Base-by-base conservation (phyloP, 2,329 filamentous ascomycete genomes). In the Arthrobotrys sphaeroides region DNA sequence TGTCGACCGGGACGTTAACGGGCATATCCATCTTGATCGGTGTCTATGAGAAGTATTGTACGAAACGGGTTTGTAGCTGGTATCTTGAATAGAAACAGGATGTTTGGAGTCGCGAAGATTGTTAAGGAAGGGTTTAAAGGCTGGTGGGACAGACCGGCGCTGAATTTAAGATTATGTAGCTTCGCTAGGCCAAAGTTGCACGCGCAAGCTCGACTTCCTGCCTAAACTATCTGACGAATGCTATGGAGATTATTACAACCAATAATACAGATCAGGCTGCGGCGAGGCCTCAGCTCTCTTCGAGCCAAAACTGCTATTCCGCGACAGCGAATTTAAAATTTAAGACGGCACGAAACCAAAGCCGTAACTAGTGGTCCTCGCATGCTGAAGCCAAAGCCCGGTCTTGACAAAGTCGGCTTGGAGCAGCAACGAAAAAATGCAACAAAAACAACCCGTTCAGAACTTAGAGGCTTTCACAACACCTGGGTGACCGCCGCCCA, bases 1-100 rank as follows among this genome's bases (percentile, higher is more conserved):
- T 90, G 82, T 96, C 93, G 79, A 99, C 91, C 47, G 94, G 93
- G 74, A 99, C 95, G 22, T 80, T 78, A 45, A 80, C 70, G 16
- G 79, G 79, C 75, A 80, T 78, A 51, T 80, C 77, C 78, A 79
- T 79, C 36, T 55, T 65, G 59, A 64, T 28, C 38, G 59, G 38
- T 66, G 36, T 59, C 10, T 40, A 16, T 13, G n/a, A 28, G 13
- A 1, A 10, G 24, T 2, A 47, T 13, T 7, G 10, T 13, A 2
- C 33, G n/a, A 51, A 20, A 3, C n/a, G 38, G 33, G 9, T 16
- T 33, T 28, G 64, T 22, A 18, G 18, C 18, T 26, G 22, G 5
- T 10, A 22, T 22, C n/a, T n/a, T n/a, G n/a, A n/a, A n/a, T n/a
- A n/a, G 26, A 26, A 18, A 16, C 26, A 20, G 22, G 45, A 42